Evolutionary conservation across 2,329 filamentous ascomycete species (phyloP), one percentile per base, ranked within the genome.

Genomic region (Aspergillus terreus): DNA sequence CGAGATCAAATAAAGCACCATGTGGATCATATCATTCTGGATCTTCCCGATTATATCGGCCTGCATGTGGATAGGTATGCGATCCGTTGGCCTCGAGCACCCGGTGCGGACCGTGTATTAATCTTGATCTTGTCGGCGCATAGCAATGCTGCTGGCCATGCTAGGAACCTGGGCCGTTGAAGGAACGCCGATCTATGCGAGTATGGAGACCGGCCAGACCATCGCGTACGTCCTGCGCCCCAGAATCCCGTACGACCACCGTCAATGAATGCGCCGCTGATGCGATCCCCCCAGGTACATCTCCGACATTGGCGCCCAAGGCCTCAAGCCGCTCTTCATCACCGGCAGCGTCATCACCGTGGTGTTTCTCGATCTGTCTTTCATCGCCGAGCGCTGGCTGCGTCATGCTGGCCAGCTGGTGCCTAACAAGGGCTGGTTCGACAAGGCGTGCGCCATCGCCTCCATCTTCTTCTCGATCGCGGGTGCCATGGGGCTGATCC

Each of bases 371-470:
- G 88, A 95, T 72, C 72, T 90, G 7, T 83, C 87, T 23, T 94
- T 99, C 66, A 71, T 88, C 48, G 77, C 87, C 12, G 92, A 96
- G 74, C 84, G 92, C 55, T 94, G 86, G 82, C 79, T 97, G 47
- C 85, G 92, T 43, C 92, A 96, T 72, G 79, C 77, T 19, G 89
- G 90, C 7, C 85, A 90, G 12, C 79, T 97, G 25, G 83, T 86
- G 2, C 86, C 83, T 56, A 96, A 96, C 72, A 83, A 70, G 56
- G 65, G 71, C 21, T 35, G 54, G 17, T 60, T 67, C 19, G 67
- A 77, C 63, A 74, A 74, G 55, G 17, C 61, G 17, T 70, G 72
- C 46, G 66, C 71, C 9, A 56, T 71, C 12, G 49, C 63, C 1
- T 73, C 73, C 2, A 72, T 74, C 35, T 60, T 73, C 36, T 88